A percentile compares a stretch with the other conserved stretches of the same genome.
These are phyloP conservation scores for Gentiana macrophylla DNA, from an alignment of 257 asterid species.

Conservation along the genomic window DNA sequence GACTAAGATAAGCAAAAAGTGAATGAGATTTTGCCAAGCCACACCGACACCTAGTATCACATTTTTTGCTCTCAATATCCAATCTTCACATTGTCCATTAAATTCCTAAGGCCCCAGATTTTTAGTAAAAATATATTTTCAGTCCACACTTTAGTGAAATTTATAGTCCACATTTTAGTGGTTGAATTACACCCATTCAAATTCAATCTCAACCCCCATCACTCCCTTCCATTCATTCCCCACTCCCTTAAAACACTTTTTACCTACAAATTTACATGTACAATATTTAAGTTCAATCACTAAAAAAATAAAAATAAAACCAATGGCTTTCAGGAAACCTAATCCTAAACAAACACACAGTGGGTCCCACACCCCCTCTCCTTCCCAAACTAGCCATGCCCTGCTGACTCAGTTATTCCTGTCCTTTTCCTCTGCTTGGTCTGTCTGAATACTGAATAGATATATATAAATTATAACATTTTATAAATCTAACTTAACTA, in stretches of 20 bases:
- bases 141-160: slow-evolving; percentile 17
- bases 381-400: too few relatives aligned
- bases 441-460: too few relatives aligned
- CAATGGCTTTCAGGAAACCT: too few relatives aligned
- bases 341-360: neutral
- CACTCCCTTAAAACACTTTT: slow-evolving; percentile 6
- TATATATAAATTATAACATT: too few relatives aligned
- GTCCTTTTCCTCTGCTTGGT: too few relatives aligned
- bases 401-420: too few relatives aligned
- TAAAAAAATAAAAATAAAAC: too few relatives aligned
- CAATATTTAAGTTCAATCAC: too few relatives aligned
- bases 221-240: slow-evolving; percentile 60
- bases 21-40: slow-evolving; percentile 52
- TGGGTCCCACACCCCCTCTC: slow-evolving; percentile 16
- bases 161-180: neutral
- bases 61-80: slow-evolving; percentile 5
- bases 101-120: too few relatives aligned
- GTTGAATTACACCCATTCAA: slow-evolving; percentile 52
- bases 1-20: slow-evolving; percentile 57
- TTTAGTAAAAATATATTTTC: neutral
- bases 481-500: too few relatives aligned
- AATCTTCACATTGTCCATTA: neutral
- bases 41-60: slow-evolving; percentile 16
- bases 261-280: neutral
- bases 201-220: slow-evolving; percentile 50